Conservation (phyloP, 495 filamentous ascomycete genomes). For the Penicillium soppii region DNA sequence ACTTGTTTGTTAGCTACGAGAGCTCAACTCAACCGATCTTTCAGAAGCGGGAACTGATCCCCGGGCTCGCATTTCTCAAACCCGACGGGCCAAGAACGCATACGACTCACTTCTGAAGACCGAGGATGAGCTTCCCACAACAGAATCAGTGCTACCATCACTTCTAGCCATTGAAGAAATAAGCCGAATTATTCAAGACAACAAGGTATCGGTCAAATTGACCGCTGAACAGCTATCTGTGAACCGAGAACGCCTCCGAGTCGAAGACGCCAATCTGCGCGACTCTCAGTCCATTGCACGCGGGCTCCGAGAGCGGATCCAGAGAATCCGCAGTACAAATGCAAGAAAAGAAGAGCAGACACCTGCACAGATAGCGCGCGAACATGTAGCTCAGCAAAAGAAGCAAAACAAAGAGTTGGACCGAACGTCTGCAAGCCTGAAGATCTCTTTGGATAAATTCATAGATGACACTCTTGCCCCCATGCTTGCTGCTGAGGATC, state of each 20-base stretch:
- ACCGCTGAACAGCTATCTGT: conserved; percentile 54
- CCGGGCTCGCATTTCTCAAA: conserved; percentile 48
- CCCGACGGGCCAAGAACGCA: conserved; percentile 58
- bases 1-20: conserved; percentile 41
- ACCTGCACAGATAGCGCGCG: conserved; percentile 57
- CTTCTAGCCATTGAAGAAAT: conserved; percentile 68
- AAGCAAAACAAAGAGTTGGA: conserved; percentile 55
- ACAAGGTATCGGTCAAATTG: conserved; percentile 55
- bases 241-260: conserved; percentile 53
- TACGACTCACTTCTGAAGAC: conserved; percentile 60
- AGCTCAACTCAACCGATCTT: conserved; percentile 43
- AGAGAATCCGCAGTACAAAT: conserved; percentile 50
- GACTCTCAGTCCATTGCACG: conserved; percentile 55
- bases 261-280: conserved; percentile 58
- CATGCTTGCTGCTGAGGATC: conserved; percentile 84
- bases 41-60: conserved; percentile 36
- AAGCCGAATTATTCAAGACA: conserved; percentile 60
- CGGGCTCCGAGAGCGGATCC: conserved; percentile 59
- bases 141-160: conserved; percentile 66
- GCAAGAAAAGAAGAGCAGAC: conserved; percentile 56
- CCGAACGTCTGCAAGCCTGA: conserved; percentile 53
- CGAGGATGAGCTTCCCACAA: conserved; percentile 61
- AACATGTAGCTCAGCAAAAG: conserved; percentile 57
- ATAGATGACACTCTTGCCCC: conserved; percentile 68
- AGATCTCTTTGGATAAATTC: conserved; percentile 67